phyloP scores from a whole-genome alignment of 768 basidiomycete species.

The Collybiopsis confluens region DNA sequence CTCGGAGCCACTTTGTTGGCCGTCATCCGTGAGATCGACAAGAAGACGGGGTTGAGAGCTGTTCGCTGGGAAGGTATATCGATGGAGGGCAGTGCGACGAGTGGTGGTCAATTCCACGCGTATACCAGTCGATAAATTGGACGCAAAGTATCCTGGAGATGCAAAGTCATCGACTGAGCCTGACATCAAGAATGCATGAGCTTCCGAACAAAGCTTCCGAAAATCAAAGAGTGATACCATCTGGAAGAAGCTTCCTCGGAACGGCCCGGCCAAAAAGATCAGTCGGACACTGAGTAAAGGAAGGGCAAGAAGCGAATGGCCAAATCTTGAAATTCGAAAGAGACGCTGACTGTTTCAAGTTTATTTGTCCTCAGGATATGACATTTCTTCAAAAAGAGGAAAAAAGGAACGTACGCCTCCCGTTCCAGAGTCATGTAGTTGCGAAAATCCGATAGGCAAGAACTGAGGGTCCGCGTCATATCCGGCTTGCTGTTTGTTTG shows the following conservation, averaged over 20 bases:
- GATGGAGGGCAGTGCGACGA: slow-evolving; percentile 54
- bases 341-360: slow-evolving; percentile 36
- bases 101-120: slow-evolving; percentile 59
- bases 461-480: slow-evolving; percentile 39
- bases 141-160: slow-evolving; percentile 63
- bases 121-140: slow-evolving; percentile 55
- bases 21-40: slow-evolving; percentile 62
- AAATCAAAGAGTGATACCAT: slow-evolving; percentile 34
- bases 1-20: slow-evolving; percentile 44
- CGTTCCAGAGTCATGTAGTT: slow-evolving; percentile 58
- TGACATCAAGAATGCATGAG: slow-evolving; percentile 17
- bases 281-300: slow-evolving; percentile 51
- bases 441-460: slow-evolving; percentile 56
- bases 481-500: slow-evolving; percentile 43
- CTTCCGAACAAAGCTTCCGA: too few species aligned
- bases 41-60: slow-evolving; percentile 47
- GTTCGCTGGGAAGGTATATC: slow-evolving; percentile 50
- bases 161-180: slow-evolving; percentile 58
- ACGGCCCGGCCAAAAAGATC: slow-evolving; percentile 42
- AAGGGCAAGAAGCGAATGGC: slow-evolving; percentile 43
- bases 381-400: too few species aligned
- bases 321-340: slow-evolving; percentile 63
- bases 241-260: slow-evolving; percentile 39
- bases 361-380: too few species aligned
- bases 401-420: slow-evolving; percentile 43